phyloP scores from a whole-genome alignment of 2,329 filamentous ascomycete genomes.

The Sarocladium oryzae region DNA sequence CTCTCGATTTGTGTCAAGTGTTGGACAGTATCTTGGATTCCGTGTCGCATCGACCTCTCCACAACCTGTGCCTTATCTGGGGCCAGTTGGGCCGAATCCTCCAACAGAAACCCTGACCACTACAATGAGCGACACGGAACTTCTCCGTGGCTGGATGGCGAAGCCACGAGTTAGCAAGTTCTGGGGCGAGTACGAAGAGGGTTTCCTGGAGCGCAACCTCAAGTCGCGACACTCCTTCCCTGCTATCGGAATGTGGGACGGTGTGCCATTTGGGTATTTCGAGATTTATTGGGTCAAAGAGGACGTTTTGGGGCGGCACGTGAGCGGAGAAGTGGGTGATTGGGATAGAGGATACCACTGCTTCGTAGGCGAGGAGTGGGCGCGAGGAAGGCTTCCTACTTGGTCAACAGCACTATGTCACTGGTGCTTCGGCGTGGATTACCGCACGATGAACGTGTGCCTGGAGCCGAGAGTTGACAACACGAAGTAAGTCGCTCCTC shows the following conservation, averaged over 20 bases:
- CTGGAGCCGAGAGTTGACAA: conserved; percentile 92
- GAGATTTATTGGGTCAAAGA: conserved; percentile 99
- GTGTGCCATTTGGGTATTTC: conserved; percentile 92
- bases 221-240: conserved; percentile 74
- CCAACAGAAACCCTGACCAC: conserved; percentile 34
- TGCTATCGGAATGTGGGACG: conserved; percentile 88
- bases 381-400: conserved; percentile 69
- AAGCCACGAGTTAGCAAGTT: conserved; percentile 75
- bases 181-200: conserved; percentile 65
- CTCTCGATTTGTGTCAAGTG: conserved; percentile 73
- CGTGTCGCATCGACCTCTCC: conserved; percentile 69
- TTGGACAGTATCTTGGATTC: conserved; percentile 82
- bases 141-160: conserved; percentile 85
- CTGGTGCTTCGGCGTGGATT: conserved; percentile 71
- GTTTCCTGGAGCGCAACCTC: conserved; percentile 63
- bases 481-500: conserved; percentile 54
- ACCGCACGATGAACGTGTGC: conserved; percentile 74
- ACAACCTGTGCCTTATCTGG: conserved; percentile 56
- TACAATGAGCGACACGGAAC: conserved; percentile 43
- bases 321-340: conserved; percentile 61
- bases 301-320: conserved; percentile 65
- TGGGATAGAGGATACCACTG: conserved; percentile 88
- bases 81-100: conserved; percentile 28
- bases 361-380: conserved; percentile 87
- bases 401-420: conserved; percentile 89